Conservation (phyloP, 148 eudicot genomes). For the Tetragonia tetragonoides region DNA sequence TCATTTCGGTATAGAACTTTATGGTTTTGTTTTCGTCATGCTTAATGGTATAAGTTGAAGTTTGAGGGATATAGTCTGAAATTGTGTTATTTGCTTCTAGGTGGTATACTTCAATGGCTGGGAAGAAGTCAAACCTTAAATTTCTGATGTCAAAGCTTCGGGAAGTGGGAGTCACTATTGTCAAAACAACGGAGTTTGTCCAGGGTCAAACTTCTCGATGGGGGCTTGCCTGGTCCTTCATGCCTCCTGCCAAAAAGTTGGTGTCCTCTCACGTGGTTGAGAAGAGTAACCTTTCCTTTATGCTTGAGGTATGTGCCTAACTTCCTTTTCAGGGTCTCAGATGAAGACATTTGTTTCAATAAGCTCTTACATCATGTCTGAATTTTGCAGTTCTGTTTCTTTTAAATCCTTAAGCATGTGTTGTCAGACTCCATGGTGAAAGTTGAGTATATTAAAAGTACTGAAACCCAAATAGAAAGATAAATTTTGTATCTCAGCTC, state of each 20-base stretch:
- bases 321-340: neutral
- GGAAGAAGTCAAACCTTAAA: conserved; percentile 81
- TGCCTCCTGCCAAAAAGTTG: conserved; percentile 50
- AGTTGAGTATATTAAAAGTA: neutral
- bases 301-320: conserved; percentile 62
- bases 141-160: conserved; percentile 65
- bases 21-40: neutral
- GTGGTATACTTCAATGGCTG: conserved; percentile 97
- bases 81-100: conserved; percentile 33
- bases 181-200: conserved; percentile 95
- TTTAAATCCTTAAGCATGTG: neutral
- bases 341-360: neutral
- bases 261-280: conserved; percentile 34
- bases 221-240: conserved; percentile 96
- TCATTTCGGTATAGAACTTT: conserved; percentile 61
- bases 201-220: conserved; percentile 92
- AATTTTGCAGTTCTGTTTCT: neutral
- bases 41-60: neutral
- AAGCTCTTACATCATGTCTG: neutral
- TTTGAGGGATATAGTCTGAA: neutral
- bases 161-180: conserved; percentile 70
- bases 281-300: conserved; percentile 57
- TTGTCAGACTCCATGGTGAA: neutral
- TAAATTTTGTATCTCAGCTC: no score
- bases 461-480: neutral